Evolutionary conservation across 192 early-diverging fungal genomes (phyloP).

Genomic region (Coemansia sp.): DNA sequence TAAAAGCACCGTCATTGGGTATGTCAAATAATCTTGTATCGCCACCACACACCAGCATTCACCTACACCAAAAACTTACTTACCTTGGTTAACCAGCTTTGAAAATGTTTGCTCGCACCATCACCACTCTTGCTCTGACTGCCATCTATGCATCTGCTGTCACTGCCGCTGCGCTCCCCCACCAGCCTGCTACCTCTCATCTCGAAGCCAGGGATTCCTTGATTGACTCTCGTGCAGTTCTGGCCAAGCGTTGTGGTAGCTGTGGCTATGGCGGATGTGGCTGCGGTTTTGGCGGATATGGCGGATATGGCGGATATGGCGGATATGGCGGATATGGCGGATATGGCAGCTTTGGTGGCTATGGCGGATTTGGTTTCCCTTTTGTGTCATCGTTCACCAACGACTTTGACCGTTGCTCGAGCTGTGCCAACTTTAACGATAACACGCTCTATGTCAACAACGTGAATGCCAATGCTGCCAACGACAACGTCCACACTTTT

Average conservation of each 20-base stretch:
- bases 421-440: constrained; percentile 20
- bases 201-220: neutral
- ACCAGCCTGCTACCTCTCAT: neutral
- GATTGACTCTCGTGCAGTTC: neutral
- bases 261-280: neutral
- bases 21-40: too few relatives aligned
- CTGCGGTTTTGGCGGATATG: neutral
- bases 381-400: neutral
- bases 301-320: too few relatives aligned
- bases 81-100: too few relatives aligned
- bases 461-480: neutral
- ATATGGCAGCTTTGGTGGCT: neutral
- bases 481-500: constrained; percentile 63
- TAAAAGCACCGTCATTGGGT: too few relatives aligned
- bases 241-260: neutral
- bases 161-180: neutral
- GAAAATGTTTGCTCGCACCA: neutral
- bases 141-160: neutral
- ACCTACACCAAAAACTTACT: too few relatives aligned
- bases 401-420: constrained; percentile 7
- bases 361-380: neutral
- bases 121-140: neutral
- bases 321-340: too few relatives aligned
- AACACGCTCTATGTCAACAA: constrained; percentile 26
- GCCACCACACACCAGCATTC: too few relatives aligned